A percentile compares a stretch with the other conserved stretches of the same genome.
Evolutionary conservation across 192 early-diverging fungal species (phyloP).

Genomic region (Coemansia sp.): DNA sequence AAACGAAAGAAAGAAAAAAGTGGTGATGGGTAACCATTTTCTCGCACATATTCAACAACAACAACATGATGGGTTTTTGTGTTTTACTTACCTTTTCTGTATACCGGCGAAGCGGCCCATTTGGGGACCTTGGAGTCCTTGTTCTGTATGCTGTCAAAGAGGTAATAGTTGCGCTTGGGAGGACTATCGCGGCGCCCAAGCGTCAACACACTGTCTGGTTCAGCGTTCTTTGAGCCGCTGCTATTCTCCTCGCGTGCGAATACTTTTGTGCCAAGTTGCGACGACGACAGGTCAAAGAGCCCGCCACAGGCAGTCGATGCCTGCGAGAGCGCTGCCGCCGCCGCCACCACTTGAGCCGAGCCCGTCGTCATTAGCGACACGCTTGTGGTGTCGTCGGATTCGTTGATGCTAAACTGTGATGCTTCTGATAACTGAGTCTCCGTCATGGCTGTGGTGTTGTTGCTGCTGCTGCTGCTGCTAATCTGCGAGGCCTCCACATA

Average conservation of each 20-base stretch:
- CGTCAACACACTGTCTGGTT: background rate
- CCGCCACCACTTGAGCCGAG: background rate
- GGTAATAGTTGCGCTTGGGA: background rate
- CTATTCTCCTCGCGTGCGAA: background rate
- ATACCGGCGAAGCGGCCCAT: slow-evolving; percentile 1
- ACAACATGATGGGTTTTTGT: background rate
- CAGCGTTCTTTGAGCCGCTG: background rate
- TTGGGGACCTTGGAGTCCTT: background rate
- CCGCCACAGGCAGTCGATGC: background rate
- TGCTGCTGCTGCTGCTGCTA: background rate
- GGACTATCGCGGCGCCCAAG: background rate
- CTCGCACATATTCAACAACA: no score
- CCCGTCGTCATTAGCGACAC: no score
- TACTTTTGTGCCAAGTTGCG: background rate
- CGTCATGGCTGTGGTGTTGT: background rate
- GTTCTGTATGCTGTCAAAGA: background rate
- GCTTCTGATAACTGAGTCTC: background rate
- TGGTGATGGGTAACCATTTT: background rate
- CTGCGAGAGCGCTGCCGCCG: background rate
- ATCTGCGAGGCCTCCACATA: background rate
- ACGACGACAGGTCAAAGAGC: background rate
- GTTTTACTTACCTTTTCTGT: slow-evolving; percentile 7
- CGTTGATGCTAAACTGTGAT: background rate
- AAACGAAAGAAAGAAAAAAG: background rate
- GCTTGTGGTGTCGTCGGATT: background rate